Conservation (phyloP, 805 yeast genomes). For the Candida rishiriensis region DNA sequence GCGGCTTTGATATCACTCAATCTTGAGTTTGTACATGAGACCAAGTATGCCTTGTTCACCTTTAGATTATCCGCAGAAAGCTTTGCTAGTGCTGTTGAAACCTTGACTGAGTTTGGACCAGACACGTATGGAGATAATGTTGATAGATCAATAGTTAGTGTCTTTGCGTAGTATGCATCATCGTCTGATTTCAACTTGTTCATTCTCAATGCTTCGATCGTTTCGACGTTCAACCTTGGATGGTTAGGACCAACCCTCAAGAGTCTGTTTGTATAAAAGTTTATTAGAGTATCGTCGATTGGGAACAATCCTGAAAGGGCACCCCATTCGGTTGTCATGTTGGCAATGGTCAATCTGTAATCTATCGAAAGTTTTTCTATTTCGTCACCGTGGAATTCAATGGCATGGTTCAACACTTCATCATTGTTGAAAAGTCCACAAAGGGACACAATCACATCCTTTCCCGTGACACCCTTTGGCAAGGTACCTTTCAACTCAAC, state of each 20-base stretch:
- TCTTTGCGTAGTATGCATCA: slow-evolving; percentile 87
- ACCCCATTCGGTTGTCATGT: slow-evolving; percentile 99
- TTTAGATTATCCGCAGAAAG: slow-evolving; percentile 68
- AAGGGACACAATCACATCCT: slow-evolving; percentile 92
- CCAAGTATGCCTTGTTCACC: slow-evolving; percentile 91
- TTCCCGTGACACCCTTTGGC: slow-evolving; percentile 88
- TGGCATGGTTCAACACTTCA: slow-evolving; percentile 90
- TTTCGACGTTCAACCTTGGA: slow-evolving; percentile 68
- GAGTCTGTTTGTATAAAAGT: slow-evolving; percentile 71
- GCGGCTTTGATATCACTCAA: slow-evolving; percentile 92
- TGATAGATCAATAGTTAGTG: slow-evolving; percentile 71
- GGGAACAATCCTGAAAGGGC: slow-evolving; percentile 97
- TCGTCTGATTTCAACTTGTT: slow-evolving; percentile 52
- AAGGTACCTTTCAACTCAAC: slow-evolving; percentile 81
- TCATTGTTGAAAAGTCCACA: slow-evolving; percentile 93
- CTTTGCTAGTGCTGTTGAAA: slow-evolving; percentile 73
- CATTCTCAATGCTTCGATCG: slow-evolving; percentile 47
- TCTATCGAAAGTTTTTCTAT: slow-evolving; percentile 67
- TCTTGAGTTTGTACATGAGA: slow-evolving; percentile 96
- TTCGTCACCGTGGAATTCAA: slow-evolving; percentile 87
- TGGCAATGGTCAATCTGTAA: slow-evolving; percentile 87
- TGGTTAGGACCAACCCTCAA: slow-evolving; percentile 46
- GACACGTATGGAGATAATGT: slow-evolving; percentile 85
- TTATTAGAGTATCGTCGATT: slow-evolving; percentile 72
- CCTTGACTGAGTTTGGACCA: slow-evolving; percentile 97